A percentile compares a stretch with the other conserved stretches of the same genome.
Evolutionary conservation across 768 basidiomycete species (phyloP).

Genomic region (Termitomyces titanicus): DNA sequence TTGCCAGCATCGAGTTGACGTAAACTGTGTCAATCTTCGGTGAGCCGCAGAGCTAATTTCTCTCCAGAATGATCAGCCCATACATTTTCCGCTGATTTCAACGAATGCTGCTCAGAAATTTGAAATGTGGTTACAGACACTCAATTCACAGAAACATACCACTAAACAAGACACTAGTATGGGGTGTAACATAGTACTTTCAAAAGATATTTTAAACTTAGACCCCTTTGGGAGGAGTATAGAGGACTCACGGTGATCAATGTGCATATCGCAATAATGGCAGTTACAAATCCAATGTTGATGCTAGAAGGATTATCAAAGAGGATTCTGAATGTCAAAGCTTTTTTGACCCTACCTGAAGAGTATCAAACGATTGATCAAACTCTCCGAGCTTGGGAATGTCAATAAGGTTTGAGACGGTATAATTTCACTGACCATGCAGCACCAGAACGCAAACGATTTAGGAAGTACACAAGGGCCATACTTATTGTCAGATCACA

Average conservation of each 20-base stretch:
- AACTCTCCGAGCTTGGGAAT: background rate
- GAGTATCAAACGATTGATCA: background rate
- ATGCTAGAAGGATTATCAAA: background rate
- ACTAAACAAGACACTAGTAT: background rate
- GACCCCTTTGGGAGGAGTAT: too few species aligned
- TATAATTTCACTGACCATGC: background rate
- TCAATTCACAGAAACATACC: background rate
- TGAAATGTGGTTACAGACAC: background rate
- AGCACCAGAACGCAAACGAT: background rate
- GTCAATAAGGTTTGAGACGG: background rate
- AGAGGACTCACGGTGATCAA: background rate
- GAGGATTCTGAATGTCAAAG: background rate
- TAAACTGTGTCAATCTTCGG: background rate
- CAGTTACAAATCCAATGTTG: background rate
- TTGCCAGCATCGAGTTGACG: background rate
- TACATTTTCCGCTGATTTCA: background rate
- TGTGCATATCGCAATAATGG: background rate
- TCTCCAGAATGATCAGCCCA: background rate
- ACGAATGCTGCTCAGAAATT: background rate
- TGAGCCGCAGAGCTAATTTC: background rate
- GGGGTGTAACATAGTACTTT: background rate
- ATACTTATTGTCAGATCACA: background rate
- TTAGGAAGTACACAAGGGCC: background rate
- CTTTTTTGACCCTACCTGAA: background rate
- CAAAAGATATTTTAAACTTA: background rate